Evolutionary conservation across 2,329 filamentous ascomycete genomes (phyloP).

Genomic region (Colletotrichum incanum): DNA sequence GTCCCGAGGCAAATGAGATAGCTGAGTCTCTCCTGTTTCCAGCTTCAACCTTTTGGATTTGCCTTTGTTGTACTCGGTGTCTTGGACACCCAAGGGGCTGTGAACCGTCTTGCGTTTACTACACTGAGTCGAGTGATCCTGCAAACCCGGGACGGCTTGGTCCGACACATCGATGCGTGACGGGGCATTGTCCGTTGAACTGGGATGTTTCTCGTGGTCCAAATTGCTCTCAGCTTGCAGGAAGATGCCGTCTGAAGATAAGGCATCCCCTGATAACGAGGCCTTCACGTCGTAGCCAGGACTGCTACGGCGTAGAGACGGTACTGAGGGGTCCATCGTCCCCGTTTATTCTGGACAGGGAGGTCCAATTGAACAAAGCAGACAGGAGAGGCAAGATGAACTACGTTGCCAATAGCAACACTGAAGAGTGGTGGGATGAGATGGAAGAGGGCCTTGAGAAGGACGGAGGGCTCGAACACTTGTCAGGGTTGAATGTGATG

Average conservation of each 20-base stretch:
- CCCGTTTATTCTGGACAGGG: not conserved
- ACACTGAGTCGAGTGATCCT: not conserved
- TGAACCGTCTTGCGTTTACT: conserved; percentile 30
- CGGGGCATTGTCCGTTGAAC: not conserved
- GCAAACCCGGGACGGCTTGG: not conserved
- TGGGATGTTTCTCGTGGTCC: not conserved
- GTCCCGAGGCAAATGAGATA: not conserved
- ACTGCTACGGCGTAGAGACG: conserved; percentile 3
- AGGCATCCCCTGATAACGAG: not conserved
- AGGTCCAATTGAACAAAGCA: not conserved
- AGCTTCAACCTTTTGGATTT: conserved; percentile 21
- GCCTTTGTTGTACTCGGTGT: not conserved
- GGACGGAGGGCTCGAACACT: conserved; percentile 25
- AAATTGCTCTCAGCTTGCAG: not conserved
- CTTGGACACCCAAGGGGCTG: not conserved
- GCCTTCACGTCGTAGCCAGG: not conserved
- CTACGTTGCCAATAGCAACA: conserved; percentile 27
- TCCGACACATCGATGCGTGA: not conserved
- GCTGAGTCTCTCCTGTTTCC: not conserved
- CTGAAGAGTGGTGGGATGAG: not conserved
- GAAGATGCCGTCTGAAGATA: not conserved
- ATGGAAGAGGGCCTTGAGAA: not conserved
- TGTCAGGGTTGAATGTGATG: conserved; percentile 22
- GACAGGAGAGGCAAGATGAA: not conserved
- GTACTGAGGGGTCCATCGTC: conserved; percentile 2